Base-by-base conservation (phyloP, 2,329 filamentous ascomycete genomes). In the Pseudopithomyces maydicus region DNA sequence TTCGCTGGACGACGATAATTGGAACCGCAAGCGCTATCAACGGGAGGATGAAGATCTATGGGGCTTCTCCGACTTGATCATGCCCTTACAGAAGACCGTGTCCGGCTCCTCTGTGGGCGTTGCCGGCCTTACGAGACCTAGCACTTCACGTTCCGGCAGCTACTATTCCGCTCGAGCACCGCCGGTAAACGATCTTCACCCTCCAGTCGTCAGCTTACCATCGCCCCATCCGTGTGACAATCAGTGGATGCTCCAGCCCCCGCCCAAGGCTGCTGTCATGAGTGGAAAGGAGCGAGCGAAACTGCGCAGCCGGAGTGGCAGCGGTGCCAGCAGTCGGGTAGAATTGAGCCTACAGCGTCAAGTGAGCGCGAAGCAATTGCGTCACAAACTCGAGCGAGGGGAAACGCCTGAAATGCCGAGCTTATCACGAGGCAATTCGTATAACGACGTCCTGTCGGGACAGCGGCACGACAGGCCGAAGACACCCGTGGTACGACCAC, bases 171-270 rank as follows among this genome's bases (percentile, higher is more conserved):
- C 62, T 61, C 79, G 69, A 66, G 77, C 88, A 67, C 91, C 89
- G 7, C 90, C 90, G 3, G 87, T 96, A 67, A 95, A 96, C 77
- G 91, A 96, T 59, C 85, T 93, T 56, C 91, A 96, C 72, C 91
- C 91, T 5, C 91, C 92, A 2, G 88, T 96, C 50, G 90, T 95
- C 58, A 91, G 86, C 74, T 91, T 87, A 76, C 89, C 85, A 55
- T 90, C 88, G 14, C 83, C 82, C 36, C 87, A 85, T 71, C 86
- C 81, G 69, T 86, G 87, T 53, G 91, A 90, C 57, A 89, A 90
- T 53, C 84, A 84, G 69, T 97, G 93, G 93, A 97, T 97, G 92
- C 80, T 96, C 50, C 91, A 96, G 70, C 93, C 93, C 2, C 92
- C 92, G 1, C 93, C 93, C n/a, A 86, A 89, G 33, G 92, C 93